phyloP scores from a whole-genome alignment of 768 basidiomycete genomes.

The Dentipellis fragilis region DNA sequence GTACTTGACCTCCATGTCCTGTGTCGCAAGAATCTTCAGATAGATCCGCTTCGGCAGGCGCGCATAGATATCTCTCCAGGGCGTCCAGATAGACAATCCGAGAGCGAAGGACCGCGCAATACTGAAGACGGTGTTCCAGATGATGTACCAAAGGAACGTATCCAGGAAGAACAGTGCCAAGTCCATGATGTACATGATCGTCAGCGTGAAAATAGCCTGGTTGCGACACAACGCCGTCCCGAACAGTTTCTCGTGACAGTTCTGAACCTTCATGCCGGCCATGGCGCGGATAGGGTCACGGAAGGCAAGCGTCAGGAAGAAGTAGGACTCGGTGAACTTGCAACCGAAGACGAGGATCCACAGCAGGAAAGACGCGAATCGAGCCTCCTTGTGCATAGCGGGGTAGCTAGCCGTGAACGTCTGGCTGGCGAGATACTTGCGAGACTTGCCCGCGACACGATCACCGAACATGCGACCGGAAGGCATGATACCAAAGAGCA shows the following conservation, averaged over 20 bases:
- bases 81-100: conserved; percentile 97
- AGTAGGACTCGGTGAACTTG: conserved; percentile 96
- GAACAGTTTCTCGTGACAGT: conserved; percentile 80
- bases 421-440: conserved; percentile 97
- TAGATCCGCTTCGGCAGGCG: conserved; percentile 95
- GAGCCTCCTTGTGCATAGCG: conserved; percentile 44
- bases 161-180: conserved; percentile 95
- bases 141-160: conserved; percentile 99
- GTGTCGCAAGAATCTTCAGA: conserved; percentile 86
- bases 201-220: conserved; percentile 89
- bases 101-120: conserved; percentile 82
- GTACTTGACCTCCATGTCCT: conserved; percentile 97
- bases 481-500: conserved; percentile 86
- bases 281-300: conserved; percentile 88
- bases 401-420: conserved; percentile 98
- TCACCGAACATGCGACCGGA: conserved; percentile 99
- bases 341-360: conserved; percentile 94
- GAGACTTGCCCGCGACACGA: conserved; percentile 86
- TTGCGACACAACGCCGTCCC: conserved; percentile 79
- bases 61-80: conserved; percentile 97
- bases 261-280: conserved; percentile 94
- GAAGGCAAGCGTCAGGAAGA: conserved; percentile 94
- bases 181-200: conserved; percentile 99
- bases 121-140: conserved; percentile 95
- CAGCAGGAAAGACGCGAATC: conserved; percentile 70